Conservation (phyloP, 2,329 filamentous ascomycete species). For the Aspergillus caelatus region DNA sequence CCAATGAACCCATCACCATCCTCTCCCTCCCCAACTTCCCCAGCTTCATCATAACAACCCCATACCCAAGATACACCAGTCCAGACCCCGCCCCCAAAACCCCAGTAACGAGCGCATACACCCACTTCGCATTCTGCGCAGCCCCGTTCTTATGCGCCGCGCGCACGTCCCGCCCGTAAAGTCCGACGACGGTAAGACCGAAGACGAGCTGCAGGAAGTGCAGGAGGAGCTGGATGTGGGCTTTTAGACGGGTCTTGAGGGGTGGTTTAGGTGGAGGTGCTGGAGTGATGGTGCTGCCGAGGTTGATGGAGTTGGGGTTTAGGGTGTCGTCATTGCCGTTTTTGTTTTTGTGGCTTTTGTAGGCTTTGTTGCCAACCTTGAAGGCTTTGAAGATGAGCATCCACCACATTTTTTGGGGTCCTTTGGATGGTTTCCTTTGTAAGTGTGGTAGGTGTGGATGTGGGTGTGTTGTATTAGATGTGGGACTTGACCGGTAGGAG, state of each 20-base stretch:
- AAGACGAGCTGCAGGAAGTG: constrained; percentile 77
- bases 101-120: constrained; percentile 74
- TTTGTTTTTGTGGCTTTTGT: constrained; percentile 28
- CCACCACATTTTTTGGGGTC: constrained; percentile 30
- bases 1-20: constrained; percentile 27
- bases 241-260: constrained; percentile 19
- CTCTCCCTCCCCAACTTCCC: constrained; percentile 34
- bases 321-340: constrained; percentile 17
- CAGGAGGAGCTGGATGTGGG: constrained; percentile 47
- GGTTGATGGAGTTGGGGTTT: constrained; percentile 18
- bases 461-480: background rate
- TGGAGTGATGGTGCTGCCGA: constrained; percentile 17
- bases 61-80: constrained; percentile 67
- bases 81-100: constrained; percentile 67
- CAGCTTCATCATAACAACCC: constrained; percentile 47
- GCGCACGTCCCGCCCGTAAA: constrained; percentile 72
- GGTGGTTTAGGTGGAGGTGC: constrained; percentile 19
- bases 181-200: constrained; percentile 73
- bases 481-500: background rate
- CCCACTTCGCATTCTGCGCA: constrained; percentile 70
- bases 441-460: background rate
- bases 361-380: constrained; percentile 27
- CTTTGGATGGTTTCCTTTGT: background rate
- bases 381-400: constrained; percentile 29
- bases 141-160: constrained; percentile 47